A percentile compares a stretch with the other conserved stretches of the same genome.
These are phyloP conservation scores for Fusarium oligoseptatum DNA, from an alignment of 2,329 filamentous ascomycete genomes.

Conservation along the genomic window DNA sequence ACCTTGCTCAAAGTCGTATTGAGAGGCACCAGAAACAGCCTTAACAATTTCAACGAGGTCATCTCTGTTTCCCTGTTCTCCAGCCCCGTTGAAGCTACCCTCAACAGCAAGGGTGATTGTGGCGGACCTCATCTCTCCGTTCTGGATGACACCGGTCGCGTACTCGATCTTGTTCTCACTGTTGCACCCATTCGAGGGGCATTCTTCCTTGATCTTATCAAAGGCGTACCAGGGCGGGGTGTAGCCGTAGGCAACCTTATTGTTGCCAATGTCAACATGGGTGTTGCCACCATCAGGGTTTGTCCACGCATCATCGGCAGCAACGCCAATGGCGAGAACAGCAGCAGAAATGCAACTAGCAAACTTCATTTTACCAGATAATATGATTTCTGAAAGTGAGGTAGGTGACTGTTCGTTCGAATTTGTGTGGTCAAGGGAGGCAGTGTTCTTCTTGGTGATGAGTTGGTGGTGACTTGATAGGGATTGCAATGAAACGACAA, in stretches of 20 bases:
- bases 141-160: not conserved
- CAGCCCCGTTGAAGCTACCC: slow-evolving; percentile 11
- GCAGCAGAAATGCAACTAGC: not conserved
- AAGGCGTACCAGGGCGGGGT: slow-evolving; percentile 2
- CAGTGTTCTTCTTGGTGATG: not conserved
- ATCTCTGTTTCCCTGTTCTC: slow-evolving; percentile 9
- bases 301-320: not conserved
- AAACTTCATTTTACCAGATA: not conserved
- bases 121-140: not conserved
- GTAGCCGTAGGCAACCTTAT: slow-evolving; percentile 3
- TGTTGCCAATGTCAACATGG: slow-evolving; percentile 4
- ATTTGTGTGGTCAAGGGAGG: not conserved
- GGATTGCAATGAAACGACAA: not conserved
- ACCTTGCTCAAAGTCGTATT: slow-evolving; percentile 2
- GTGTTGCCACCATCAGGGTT: slow-evolving; percentile 7
- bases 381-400: not conserved
- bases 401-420: not conserved
- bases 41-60: slow-evolving; percentile 16
- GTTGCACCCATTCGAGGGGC: not conserved
- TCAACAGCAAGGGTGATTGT: slow-evolving; percentile 1
- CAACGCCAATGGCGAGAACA: not conserved
- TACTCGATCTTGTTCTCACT: slow-evolving; percentile 6
- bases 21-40: slow-evolving; percentile 11
- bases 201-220: slow-evolving; percentile 5
- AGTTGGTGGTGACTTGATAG: not conserved